These are phyloP conservation scores for Pistacia atlantica DNA, from an alignment of 345 rosid species.

Conservation along the genomic window DNA sequence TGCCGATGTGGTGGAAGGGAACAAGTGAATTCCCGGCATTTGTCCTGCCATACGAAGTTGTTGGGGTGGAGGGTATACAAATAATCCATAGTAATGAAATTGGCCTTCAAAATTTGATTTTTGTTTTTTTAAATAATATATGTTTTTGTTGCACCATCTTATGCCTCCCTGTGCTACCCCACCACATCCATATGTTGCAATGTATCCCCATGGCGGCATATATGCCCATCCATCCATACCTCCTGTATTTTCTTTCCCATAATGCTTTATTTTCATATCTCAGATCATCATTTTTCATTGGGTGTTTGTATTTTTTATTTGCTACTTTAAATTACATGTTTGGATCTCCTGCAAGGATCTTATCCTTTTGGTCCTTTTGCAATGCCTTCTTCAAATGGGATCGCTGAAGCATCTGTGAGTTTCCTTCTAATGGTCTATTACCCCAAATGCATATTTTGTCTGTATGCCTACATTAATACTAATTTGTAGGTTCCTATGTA, in stretches of 20 bases:
- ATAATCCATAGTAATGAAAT: neutral
- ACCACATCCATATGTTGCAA: constrained; percentile 95
- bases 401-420: too few species aligned
- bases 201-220: constrained; percentile 98
- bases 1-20: neutral
- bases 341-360: too few species aligned
- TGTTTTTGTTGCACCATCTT: constrained; percentile 64
- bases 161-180: constrained; percentile 99
- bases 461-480: too few species aligned
- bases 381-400: too few species aligned
- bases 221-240: constrained; percentile 95
- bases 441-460: too few species aligned
- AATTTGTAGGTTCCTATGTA: too few species aligned
- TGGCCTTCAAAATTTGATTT: neutral
- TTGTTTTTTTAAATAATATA: constrained; percentile 3
- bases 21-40: neutral
- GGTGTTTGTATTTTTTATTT: too few species aligned
- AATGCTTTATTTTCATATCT: constrained; percentile 11
- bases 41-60: neutral
- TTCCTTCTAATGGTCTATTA: too few species aligned
- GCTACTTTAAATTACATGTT: too few species aligned
- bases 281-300: too few species aligned
- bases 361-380: too few species aligned
- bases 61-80: neutral
- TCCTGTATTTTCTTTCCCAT: constrained; percentile 56